These are phyloP conservation scores for Phaeotremella skinneri DNA, from an alignment of 768 basidiomycete species.

Conservation along the genomic window DNA sequence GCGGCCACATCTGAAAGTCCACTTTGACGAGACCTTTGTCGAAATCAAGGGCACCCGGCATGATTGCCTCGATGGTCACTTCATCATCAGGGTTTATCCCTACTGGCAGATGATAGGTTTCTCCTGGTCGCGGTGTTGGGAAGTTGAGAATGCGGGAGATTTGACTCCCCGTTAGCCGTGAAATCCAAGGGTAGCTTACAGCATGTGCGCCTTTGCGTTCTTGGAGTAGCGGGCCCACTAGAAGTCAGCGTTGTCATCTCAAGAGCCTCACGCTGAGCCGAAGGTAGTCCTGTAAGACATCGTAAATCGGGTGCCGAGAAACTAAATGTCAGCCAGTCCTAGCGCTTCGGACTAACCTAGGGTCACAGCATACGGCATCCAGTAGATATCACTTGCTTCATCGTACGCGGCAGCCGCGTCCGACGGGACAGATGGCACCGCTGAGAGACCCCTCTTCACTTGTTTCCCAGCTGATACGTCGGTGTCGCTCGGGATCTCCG, in stretches of 20 bases:
- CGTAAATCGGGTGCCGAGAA: conserved; percentile 89
- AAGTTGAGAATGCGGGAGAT: conserved; percentile 47
- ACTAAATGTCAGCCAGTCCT: conserved; percentile 58
- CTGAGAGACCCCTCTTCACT: conserved; percentile 1
- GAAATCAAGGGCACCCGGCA: conserved; percentile 71
- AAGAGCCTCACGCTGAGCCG: conserved; percentile 59
- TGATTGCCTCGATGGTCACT: conserved; percentile 18
- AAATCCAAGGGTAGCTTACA: conserved; percentile 47
- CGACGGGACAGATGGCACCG: conserved; percentile 21
- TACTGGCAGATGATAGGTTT: conserved; percentile 32
- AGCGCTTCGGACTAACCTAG: conserved; percentile 34
- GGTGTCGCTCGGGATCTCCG: conserved; percentile 7
- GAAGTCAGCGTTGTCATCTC: background rate
- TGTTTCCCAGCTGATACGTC: conserved; percentile 10
- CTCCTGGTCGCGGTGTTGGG: conserved; percentile 45
- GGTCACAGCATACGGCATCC: conserved; percentile 89
- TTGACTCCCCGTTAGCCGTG: conserved; percentile 24
- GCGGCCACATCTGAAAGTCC: conserved; percentile 95
- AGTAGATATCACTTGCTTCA: conserved; percentile 57
- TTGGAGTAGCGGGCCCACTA: conserved; percentile 57
- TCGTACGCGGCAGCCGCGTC: conserved; percentile 32
- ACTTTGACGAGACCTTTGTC: conserved; percentile 86
- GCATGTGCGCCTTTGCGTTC: conserved; percentile 86
- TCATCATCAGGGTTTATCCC: conserved; percentile 21
- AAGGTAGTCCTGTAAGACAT: conserved; percentile 90